Evolutionary conservation across 2,329 filamentous ascomycete species (phyloP).

Genomic region (Dothistroma septosporum): DNA sequence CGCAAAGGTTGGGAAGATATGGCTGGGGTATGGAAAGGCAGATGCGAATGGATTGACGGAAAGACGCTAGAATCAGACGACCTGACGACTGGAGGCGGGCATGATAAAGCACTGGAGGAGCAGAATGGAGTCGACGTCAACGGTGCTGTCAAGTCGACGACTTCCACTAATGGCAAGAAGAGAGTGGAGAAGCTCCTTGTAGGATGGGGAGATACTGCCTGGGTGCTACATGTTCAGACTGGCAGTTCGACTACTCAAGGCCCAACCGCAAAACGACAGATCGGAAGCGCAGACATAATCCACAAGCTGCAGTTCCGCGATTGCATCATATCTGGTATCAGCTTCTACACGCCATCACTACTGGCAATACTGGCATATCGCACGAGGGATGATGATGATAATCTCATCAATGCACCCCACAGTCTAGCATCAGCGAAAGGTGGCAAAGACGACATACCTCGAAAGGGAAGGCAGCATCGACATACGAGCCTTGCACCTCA

Average conservation of each 20-base stretch:
- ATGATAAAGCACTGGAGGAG: constrained; percentile 23
- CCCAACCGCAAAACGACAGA: constrained; percentile 66
- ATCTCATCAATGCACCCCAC: constrained; percentile 40
- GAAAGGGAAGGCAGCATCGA: constrained; percentile 63
- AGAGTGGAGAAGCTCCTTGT: constrained; percentile 73
- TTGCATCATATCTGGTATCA: constrained; percentile 95
- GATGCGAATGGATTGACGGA: constrained; percentile 90
- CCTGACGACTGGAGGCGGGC: constrained; percentile 41
- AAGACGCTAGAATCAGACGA: constrained; percentile 71
- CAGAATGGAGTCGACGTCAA: constrained; percentile 27
- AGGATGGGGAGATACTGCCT: constrained; percentile 93
- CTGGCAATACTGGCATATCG: constrained; percentile 90
- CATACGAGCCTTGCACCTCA: constrained; percentile 82
- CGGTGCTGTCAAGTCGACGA: constrained; percentile 21
- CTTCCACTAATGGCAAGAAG: constrained; percentile 26
- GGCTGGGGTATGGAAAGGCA: constrained; percentile 90
- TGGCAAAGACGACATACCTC: constrained; percentile 51
- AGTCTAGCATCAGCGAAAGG: background rate
- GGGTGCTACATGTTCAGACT: constrained; percentile 82
- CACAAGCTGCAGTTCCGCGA: constrained; percentile 88
- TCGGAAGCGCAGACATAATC: constrained; percentile 81
- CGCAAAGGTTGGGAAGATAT: constrained; percentile 90
- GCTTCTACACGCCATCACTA: constrained; percentile 87
- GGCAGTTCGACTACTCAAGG: constrained; percentile 61
- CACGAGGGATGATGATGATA: constrained; percentile 66